A percentile compares a stretch with the other conserved stretches of the same genome.
Conservation (phyloP, 257 asterid species). For the Solanum peruvianum region DNA sequence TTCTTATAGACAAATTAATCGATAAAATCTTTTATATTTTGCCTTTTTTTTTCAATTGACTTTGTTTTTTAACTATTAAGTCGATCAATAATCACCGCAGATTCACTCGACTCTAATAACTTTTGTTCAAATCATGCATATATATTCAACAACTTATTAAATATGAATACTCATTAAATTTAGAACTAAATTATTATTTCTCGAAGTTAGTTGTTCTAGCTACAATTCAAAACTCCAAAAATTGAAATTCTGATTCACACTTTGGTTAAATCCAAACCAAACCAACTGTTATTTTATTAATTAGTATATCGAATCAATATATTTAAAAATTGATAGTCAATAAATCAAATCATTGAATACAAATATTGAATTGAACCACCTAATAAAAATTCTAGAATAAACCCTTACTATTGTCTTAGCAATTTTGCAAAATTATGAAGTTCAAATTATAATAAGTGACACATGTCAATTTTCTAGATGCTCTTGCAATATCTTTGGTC, state of each 20-base stretch:
- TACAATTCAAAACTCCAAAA: not conserved
- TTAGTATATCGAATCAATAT: fast-evolving
- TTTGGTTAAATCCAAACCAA: not conserved
- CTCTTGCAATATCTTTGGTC: not conserved
- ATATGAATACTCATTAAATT: not conserved
- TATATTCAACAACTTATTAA: too few species aligned
- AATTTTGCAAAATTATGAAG: not conserved
- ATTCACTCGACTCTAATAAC: too few species aligned
- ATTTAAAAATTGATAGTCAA: not conserved
- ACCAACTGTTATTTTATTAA: not conserved
- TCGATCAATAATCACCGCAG: too few species aligned
- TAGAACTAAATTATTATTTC: not conserved
- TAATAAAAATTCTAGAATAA: not conserved
- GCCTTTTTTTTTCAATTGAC: not conserved
- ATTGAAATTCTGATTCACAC: not conserved
- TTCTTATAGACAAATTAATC: not conserved
- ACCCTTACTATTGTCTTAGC: not conserved
- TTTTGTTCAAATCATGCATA: not conserved
- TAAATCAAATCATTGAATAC: not conserved
- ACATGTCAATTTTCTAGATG: not conserved
- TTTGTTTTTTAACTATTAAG: too few species aligned
- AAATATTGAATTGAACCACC: not conserved
- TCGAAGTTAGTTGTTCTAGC: not conserved
- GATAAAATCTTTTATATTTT: not conserved
- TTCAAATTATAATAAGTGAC: not conserved